Conservation (phyloP, 352 stramenopile species). For the Phytophthora kernoviae region DNA sequence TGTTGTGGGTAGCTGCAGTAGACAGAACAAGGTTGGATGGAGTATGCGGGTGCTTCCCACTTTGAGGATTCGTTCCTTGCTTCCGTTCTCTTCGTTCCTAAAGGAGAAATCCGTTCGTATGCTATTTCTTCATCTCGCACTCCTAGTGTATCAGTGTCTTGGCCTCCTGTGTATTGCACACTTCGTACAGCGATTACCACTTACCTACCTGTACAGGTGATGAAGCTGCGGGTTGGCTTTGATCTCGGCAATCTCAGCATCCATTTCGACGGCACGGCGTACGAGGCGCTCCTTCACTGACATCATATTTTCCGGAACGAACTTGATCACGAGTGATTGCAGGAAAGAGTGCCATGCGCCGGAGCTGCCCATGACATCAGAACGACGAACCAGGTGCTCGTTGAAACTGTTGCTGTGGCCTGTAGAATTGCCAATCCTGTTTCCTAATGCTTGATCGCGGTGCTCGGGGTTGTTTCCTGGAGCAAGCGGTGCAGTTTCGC, state of each 20-base stretch:
- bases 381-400: conserved; percentile 26
- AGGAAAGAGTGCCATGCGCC: conserved; percentile 67
- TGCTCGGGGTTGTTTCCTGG: conserved; percentile 61
- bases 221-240: conserved; percentile 68
- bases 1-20: conserved; percentile 25
- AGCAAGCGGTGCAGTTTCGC: conserved; percentile 44
- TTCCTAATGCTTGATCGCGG: conserved; percentile 16
- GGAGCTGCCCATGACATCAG: conserved; percentile 44
- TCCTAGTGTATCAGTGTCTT: not conserved
- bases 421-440: conserved; percentile 5
- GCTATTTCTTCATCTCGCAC: conserved; percentile 14
- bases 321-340: conserved; percentile 67
- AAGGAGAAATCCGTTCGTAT: conserved; percentile 38
- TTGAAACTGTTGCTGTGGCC: conserved; percentile 5
- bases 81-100: conserved; percentile 11
- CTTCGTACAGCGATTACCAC: not conserved
- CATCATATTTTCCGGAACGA: conserved; percentile 66
- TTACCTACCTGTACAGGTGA: conserved; percentile 66
- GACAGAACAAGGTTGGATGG: conserved; percentile 42
- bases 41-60: conserved; percentile 29
- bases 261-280: conserved; percentile 47
- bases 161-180: not conserved
- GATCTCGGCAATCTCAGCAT: conserved; percentile 53
- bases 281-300: conserved; percentile 70
- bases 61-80: conserved; percentile 29